A percentile compares a stretch with the other conserved stretches of the same genome.
Evolutionary conservation across 2,329 filamentous ascomycete species (phyloP).

Genomic region (Colletotrichum agaves): DNA sequence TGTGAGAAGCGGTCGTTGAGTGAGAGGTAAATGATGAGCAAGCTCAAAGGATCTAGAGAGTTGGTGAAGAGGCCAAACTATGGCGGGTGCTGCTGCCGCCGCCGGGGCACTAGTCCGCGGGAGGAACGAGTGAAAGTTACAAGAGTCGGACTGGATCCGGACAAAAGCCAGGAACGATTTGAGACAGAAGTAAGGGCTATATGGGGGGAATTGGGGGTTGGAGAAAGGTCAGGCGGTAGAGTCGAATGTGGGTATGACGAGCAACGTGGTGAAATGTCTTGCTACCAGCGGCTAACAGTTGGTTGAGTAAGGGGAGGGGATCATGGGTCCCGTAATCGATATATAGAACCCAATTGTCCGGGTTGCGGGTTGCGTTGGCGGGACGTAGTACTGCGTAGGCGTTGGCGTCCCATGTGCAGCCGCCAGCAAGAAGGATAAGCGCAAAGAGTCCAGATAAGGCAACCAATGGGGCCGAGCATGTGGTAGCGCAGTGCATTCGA

Average conservation of each 20-base stretch:
- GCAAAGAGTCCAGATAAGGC: constrained; percentile 27
- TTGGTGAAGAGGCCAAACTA: constrained; percentile 23
- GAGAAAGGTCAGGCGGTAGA: constrained; percentile 23
- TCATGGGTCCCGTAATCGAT: constrained; percentile 22
- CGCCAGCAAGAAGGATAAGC: constrained; percentile 24
- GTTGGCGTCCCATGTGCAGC: neutral
- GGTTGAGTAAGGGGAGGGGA: constrained; percentile 2
- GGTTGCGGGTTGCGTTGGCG: constrained; percentile 2
- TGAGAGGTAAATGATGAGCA: constrained; percentile 6
- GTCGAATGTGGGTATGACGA: constrained; percentile 18
- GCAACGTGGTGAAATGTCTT: constrained; percentile 31
- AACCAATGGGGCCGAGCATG: neutral
- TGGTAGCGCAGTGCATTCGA: neutral
- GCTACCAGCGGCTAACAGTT: constrained; percentile 27
- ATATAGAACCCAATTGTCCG: constrained; percentile 17
- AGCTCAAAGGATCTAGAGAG: neutral
- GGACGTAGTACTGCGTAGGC: too few relatives aligned
- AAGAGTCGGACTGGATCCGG: neutral
- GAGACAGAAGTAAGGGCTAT: constrained; percentile 13
- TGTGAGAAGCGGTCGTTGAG: neutral
- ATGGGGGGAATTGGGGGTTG: neutral
- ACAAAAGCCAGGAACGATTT: constrained; percentile 4
- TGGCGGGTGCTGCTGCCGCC: constrained; percentile 12
- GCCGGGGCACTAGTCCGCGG: constrained; percentile 7
- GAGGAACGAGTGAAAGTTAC: constrained; percentile 11